A percentile compares a stretch with the other conserved stretches of the same genome.
phyloP scores from a whole-genome alignment of 495 filamentous ascomycete genomes.

The Venustampulla echinocandica region DNA sequence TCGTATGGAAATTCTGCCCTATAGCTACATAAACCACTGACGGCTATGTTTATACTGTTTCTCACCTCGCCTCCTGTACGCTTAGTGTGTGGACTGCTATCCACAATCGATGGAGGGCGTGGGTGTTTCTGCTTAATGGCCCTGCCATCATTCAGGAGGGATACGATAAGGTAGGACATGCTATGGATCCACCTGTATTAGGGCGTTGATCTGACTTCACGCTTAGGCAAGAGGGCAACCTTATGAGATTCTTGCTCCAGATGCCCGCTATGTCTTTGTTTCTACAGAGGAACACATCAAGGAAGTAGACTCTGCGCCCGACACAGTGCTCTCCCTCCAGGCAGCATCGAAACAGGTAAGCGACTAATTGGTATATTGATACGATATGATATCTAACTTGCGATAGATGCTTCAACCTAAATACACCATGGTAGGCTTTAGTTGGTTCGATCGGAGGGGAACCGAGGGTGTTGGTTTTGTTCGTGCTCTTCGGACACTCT shows the following conservation, averaged over 20 bases:
- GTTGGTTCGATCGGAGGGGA: slow-evolving; percentile 22
- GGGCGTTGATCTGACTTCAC: neutral
- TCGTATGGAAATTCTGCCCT: too few relatives aligned
- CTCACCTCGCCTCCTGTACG: too few relatives aligned
- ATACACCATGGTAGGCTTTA: slow-evolving; percentile 26
- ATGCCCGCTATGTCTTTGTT: slow-evolving; percentile 21
- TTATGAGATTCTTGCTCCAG: slow-evolving; percentile 21
- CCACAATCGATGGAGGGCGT: neutral
- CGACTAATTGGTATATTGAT: neutral
- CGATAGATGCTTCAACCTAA: slow-evolving; percentile 24
- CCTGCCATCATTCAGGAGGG: slow-evolving; percentile 8
- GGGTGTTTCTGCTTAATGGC: slow-evolving; percentile 11
- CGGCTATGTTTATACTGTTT: too few relatives aligned
- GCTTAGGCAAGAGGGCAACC: neutral
- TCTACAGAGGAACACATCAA: slow-evolving; percentile 22
- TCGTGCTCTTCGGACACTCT: slow-evolving; percentile 21
- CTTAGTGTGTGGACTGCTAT: neutral
- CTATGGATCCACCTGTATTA: neutral
- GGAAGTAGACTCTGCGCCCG: slow-evolving; percentile 22
- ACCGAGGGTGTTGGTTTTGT: slow-evolving; percentile 22
- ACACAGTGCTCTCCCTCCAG: slow-evolving; percentile 24
- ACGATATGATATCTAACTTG: neutral
- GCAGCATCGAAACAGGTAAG: slow-evolving; percentile 21
- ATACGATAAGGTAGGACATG: slow-evolving; percentile 3
- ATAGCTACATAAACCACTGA: too few relatives aligned